Evolutionary conservation across 75 land plant species (phyloP), one percentile per base, ranked within the genome.

Genomic region (Azolla pinnata): DNA sequence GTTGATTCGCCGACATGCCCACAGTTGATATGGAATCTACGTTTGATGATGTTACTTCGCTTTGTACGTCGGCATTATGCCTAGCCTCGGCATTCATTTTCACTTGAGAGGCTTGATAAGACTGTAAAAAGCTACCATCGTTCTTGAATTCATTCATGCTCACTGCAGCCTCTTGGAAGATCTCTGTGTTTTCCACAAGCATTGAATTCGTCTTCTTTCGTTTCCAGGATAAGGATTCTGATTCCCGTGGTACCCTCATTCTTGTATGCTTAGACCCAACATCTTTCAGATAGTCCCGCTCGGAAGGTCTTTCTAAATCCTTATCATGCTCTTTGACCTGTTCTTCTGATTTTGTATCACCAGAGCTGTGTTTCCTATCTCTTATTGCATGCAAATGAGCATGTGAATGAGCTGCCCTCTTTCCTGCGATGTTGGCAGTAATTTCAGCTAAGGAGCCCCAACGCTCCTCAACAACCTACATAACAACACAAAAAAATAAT

Each of bases 341-440:
- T 42, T 40, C 64, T 1, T 67, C 83, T 46, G 31, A 40, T 59
- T 31, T 38, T 28, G 12, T 25, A 20, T 18, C 7, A 28, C 44
- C 56, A 20, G 40, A 42, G 19, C 32, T 42, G 28, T 61, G 71
- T 63, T 72, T 79, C 61, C 98, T 79, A 44, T 77, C 75, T 50
- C 71, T 77, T 56, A 78, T 93, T 8, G 98, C 98, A 75, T 77
- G 87, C 44, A 93, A 62, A 77, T 93, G 96, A 54, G 98, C 84
- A 71, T 80, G 83, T 44, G 75, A 64, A 57, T 81, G 85, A 9
- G 98, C 98, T 54, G 82, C 90, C 54, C 67, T 56, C 35, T 59
- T 76, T 28, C 76, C 63, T 28, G 81, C 48, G 33, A 75, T 75
- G 38, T 87, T 72, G 25, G 67, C 71, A 51, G 89, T 68, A 24